phyloP scores from a whole-genome alignment of 176 grass and related monocot genomes.

The Oryza coarctata region DNA sequence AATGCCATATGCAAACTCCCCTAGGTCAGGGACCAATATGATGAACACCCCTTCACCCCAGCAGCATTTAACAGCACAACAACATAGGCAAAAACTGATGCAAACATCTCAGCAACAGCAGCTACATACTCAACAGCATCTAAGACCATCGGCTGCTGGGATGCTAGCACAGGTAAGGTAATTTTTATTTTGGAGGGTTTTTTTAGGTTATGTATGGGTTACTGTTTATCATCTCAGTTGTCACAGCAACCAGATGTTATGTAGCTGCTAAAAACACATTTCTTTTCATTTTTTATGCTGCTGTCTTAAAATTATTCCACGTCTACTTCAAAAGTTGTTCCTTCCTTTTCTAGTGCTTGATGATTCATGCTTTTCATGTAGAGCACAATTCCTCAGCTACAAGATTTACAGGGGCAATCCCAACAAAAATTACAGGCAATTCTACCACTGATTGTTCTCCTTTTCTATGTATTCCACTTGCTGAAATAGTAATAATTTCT shows the following conservation, averaged over 20 bases:
- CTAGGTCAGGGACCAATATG: slow-evolving; percentile 81
- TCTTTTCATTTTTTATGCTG: not conserved
- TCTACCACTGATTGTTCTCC: slow-evolving; percentile 6
- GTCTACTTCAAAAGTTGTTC: not conserved
- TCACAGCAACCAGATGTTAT: not conserved
- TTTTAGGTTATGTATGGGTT: not conserved
- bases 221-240: not conserved
- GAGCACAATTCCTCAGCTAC: slow-evolving; percentile 79
- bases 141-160: slow-evolving; percentile 68
- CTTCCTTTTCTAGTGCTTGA: slow-evolving; percentile 15
- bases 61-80: slow-evolving; percentile 71
- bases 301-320: not conserved
- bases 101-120: slow-evolving; percentile 80
- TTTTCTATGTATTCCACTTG: slow-evolving; percentile 20
- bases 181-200: not conserved
- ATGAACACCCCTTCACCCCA: slow-evolving; percentile 87
- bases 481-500: not conserved
- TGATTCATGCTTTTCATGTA: slow-evolving; percentile 41
- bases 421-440: slow-evolving; percentile 89
- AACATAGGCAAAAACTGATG: slow-evolving; percentile 68
- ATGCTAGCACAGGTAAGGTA: slow-evolving; percentile 61
- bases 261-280: not conserved
- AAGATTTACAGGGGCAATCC: slow-evolving; percentile 82
- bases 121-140: slow-evolving; percentile 66
- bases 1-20: slow-evolving; percentile 88